A percentile compares a stretch with the other conserved stretches of the same genome.
Conservation (phyloP, 805 yeast genomes). For the Blastobotrys terrestris region DNA sequence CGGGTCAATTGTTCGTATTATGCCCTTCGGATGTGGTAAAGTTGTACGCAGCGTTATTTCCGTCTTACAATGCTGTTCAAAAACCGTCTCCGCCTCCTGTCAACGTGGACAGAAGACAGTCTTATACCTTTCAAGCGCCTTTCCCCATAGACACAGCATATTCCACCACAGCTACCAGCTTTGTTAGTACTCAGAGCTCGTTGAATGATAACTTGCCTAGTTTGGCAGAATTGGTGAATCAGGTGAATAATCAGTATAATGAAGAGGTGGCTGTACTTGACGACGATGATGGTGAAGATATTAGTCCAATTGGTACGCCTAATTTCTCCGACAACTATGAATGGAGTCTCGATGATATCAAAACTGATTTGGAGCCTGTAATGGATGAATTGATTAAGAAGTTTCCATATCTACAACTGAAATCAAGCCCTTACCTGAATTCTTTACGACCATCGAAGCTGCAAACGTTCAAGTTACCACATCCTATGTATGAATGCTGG, state of each 20-base stretch:
- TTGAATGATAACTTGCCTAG: background rate
- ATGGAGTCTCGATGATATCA: conserved; percentile 31
- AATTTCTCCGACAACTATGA: conserved; percentile 18
- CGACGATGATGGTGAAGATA: conserved; percentile 12
- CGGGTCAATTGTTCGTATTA: conserved; percentile 25
- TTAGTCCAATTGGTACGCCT: conserved; percentile 3
- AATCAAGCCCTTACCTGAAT: conserved; percentile 2
- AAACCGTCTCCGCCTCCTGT: background rate
- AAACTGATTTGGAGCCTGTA: conserved; percentile 30
- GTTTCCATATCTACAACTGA: conserved; percentile 19
- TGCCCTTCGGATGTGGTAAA: conserved; percentile 27
- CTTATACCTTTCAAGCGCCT: background rate
- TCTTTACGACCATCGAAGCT: conserved; percentile 18
- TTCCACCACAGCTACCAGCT: conserved; percentile 4
- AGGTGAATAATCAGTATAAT: background rate
- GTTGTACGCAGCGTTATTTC: conserved; percentile 25
- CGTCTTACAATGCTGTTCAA: conserved; percentile 8
- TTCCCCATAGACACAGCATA: background rate
- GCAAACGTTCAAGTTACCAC: conserved; percentile 21
- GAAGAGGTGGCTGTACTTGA: background rate
- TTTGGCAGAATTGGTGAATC: background rate
- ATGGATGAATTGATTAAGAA: conserved; percentile 22
- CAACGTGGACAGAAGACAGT: background rate
- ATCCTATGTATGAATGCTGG: conserved; percentile 25
- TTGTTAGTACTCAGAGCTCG: conserved; percentile 1